Percentiles rank a stretch among this genome's conserved stretches.
Conservation (phyloP, 164 flowering plant genomes). For the Cinnamomum micranthum region DNA sequence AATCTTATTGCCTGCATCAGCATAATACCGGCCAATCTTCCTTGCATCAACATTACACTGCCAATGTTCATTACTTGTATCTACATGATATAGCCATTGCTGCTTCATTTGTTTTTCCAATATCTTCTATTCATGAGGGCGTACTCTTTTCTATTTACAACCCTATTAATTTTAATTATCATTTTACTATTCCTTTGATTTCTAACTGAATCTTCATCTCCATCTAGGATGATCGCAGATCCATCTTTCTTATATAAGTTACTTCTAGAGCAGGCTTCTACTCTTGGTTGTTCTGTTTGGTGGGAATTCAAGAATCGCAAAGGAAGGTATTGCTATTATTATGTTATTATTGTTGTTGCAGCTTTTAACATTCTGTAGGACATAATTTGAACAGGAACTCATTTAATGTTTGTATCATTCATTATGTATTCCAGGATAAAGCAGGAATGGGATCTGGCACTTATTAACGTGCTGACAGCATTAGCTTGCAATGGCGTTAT, state of each 20-base stretch:
- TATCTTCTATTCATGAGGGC: neutral
- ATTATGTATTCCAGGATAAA: slow-evolving; percentile 51
- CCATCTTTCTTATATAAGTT: slow-evolving; percentile 77
- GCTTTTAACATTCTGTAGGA: neutral
- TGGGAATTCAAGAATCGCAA: slow-evolving; percentile 89
- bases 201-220: slow-evolving; percentile 8
- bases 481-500: slow-evolving; percentile 82
- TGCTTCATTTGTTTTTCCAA: neutral
- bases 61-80: too few relatives aligned
- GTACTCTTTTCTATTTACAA: neutral
- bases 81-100: too few relatives aligned
- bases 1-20: too few relatives aligned
- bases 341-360: neutral
- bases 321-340: slow-evolving; percentile 47
- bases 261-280: slow-evolving; percentile 73
- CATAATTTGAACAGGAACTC: neutral
- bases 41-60: too few relatives aligned
- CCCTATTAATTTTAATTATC: neutral
- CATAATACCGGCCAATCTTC: too few relatives aligned
- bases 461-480: slow-evolving; percentile 79
- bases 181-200: neutral
- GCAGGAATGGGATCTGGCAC: slow-evolving; percentile 98
- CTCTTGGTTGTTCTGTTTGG: slow-evolving; percentile 81
- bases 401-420: neutral
- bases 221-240: slow-evolving; percentile 91